A percentile compares a stretch with the other conserved stretches of the same genome.
Evolutionary conservation across 495 filamentous ascomycete species (phyloP).

Genomic region (Penicillium cosmopolitanum): DNA sequence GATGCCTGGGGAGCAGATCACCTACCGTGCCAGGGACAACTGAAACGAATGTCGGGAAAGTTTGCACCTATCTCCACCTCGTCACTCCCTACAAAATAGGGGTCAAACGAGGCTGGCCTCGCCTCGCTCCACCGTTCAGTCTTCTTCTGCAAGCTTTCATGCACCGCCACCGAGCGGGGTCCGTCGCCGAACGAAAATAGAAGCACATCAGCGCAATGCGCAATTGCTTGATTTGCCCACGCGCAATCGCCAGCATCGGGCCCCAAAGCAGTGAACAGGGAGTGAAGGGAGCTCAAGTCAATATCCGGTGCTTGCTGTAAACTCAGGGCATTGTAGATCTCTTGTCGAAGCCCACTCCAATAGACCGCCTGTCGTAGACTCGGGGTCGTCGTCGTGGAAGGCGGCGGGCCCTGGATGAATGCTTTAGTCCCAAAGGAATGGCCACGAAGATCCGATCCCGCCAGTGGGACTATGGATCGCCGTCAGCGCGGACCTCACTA

Average conservation of each 20-base stretch:
- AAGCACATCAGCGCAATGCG: constrained; percentile 31
- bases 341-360: constrained; percentile 33
- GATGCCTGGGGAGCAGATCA: not conserved
- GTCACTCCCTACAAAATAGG: constrained; percentile 25
- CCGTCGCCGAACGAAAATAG: constrained; percentile 27
- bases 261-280: constrained; percentile 21
- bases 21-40: constrained; percentile 31
- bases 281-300: constrained; percentile 30
- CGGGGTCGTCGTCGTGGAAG: constrained; percentile 26
- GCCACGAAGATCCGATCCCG: constrained; percentile 33
- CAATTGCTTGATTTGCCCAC: constrained; percentile 34
- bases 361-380: constrained; percentile 31
- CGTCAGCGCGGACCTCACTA: constrained; percentile 3
- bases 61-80: constrained; percentile 20
- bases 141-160: constrained; percentile 22
- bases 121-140: constrained; percentile 26
- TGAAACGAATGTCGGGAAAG: constrained; percentile 31
- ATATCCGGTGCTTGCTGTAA: constrained; percentile 32
- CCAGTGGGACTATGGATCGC: constrained; percentile 25
- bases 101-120: constrained; percentile 29
- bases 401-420: constrained; percentile 28
- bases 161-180: constrained; percentile 22
- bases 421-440: constrained; percentile 33
- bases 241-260: constrained; percentile 26
- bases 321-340: constrained; percentile 31